A percentile compares a stretch with the other conserved stretches of the same genome.
phyloP scores from a whole-genome alignment of 2,329 filamentous ascomycete genomes.

The Aspergillus sp. region DNA sequence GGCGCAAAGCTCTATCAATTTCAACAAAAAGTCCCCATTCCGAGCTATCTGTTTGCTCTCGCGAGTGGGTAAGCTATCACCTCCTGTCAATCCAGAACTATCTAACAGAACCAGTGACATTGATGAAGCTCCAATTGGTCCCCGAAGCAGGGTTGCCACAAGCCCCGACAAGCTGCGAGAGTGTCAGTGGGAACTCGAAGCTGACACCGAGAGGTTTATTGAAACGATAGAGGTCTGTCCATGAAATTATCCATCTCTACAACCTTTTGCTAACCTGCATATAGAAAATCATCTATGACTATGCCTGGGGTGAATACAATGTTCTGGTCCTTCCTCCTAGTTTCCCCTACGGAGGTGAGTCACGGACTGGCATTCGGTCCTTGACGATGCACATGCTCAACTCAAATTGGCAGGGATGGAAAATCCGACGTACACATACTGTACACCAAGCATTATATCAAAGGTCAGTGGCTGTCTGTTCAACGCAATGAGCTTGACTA shows the following conservation, averaged over 20 bases:
- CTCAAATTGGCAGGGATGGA: constrained; percentile 54
- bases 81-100: not conserved
- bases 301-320: constrained; percentile 95
- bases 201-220: constrained; percentile 90
- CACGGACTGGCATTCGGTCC: not conserved
- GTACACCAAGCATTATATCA: constrained; percentile 90
- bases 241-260: not conserved
- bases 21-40: constrained; percentile 88
- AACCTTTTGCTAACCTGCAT: constrained; percentile 19
- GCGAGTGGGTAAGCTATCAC: constrained; percentile 59
- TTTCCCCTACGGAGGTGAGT: constrained; percentile 78
- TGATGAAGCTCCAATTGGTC: constrained; percentile 81
- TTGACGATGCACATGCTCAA: not conserved
- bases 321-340: constrained; percentile 86
- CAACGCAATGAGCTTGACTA: not conserved
- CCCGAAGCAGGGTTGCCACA: constrained; percentile 80
- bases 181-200: constrained; percentile 89
- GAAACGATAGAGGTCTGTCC: constrained; percentile 73
- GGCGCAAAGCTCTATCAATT: constrained; percentile 73
- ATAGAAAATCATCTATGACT: constrained; percentile 74
- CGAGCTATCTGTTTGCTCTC: constrained; percentile 92
- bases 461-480: constrained; percentile 53
- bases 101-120: constrained; percentile 67
- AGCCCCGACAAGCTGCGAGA: constrained; percentile 83
- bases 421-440: constrained; percentile 93